These are phyloP conservation scores for Fusarium solani-melongenae DNA, from an alignment of 2,329 filamentous ascomycete species.

Conservation along the genomic window DNA sequence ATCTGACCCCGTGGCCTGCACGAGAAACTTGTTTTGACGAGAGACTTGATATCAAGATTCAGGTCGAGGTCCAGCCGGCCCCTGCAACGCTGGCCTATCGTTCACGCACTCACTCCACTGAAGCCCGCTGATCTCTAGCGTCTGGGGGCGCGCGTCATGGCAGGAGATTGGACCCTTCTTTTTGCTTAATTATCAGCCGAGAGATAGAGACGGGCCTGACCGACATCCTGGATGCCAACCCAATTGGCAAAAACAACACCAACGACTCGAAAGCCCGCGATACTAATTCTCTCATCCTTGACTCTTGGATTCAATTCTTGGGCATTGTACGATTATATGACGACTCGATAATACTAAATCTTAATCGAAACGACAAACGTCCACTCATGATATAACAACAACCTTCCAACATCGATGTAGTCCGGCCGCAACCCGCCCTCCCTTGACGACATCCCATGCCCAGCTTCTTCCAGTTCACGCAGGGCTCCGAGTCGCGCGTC, in stretches of 20 bases:
- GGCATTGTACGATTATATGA: not conserved
- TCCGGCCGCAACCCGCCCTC: conserved; percentile 17
- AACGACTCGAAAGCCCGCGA: conserved; percentile 2
- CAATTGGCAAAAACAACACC: conserved; percentile 22
- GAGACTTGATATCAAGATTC: not conserved
- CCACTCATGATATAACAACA: conserved; percentile 4
- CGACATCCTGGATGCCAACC: not conserved
- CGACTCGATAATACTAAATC: not conserved
- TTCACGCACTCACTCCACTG: conserved; percentile 14
- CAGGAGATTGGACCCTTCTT: conserved; percentile 30
- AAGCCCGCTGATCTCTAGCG: conserved; percentile 16
- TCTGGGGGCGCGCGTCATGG: conserved; percentile 22
- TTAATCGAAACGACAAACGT: not conserved
- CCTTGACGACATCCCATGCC: conserved; percentile 59
- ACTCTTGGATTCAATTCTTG: not conserved
- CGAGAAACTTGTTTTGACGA: not conserved
- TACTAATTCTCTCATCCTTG: conserved; percentile 15
- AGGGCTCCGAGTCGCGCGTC: conserved; percentile 69
- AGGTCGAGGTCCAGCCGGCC: not conserved
- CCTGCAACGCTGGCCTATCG: conserved; percentile 9
- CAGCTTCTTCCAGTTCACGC: conserved; percentile 75
- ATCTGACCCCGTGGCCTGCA: not conserved
- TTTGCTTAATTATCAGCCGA: conserved; percentile 18
- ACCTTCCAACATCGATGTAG: conserved; percentile 32
- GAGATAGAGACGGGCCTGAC: conserved; percentile 3